A percentile compares a stretch with the other conserved stretches of the same genome.
Evolutionary conservation across 169 alveolate species (phyloP).

Genomic region (Plasmodium reichenowi): DNA sequence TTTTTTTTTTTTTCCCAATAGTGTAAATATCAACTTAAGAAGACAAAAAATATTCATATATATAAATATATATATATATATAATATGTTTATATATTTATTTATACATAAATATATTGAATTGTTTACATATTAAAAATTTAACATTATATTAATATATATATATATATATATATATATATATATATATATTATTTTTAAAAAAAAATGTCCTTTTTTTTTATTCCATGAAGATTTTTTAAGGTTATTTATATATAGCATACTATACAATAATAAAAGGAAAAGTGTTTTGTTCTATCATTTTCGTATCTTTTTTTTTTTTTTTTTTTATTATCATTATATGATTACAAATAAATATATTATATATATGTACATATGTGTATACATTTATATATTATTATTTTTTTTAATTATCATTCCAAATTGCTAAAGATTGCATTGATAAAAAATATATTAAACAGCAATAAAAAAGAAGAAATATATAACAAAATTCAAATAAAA

Average conservation of each 20-base stretch:
- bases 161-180: conserved; percentile 12
- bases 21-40: not conserved
- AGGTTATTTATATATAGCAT: conserved; percentile 2
- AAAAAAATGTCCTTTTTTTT: conserved; percentile 10
- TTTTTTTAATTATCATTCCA: conserved; percentile 33
- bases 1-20: conserved; percentile 1
- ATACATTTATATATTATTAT: conserved; percentile 3
- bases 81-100: too few species aligned
- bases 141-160: not conserved
- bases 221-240: conserved; percentile 32
- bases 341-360: conserved; percentile 17
- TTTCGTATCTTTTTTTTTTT: conserved; percentile 9
- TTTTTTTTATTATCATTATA: not conserved
- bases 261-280: not conserved
- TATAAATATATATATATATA: too few species aligned
- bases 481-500: conserved; percentile 1
- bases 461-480: not conserved
- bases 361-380: conserved; percentile 10
- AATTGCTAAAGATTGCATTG: conserved; percentile 61
- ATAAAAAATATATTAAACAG: not conserved
- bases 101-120: too few species aligned
- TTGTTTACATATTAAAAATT: too few species aligned
- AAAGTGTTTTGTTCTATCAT: conserved; percentile 50
- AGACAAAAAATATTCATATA: not conserved
- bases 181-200: conserved; percentile 30